Conservation (phyloP, 2,329 filamentous ascomycete genomes). For the Aschersonia sp. region DNA sequence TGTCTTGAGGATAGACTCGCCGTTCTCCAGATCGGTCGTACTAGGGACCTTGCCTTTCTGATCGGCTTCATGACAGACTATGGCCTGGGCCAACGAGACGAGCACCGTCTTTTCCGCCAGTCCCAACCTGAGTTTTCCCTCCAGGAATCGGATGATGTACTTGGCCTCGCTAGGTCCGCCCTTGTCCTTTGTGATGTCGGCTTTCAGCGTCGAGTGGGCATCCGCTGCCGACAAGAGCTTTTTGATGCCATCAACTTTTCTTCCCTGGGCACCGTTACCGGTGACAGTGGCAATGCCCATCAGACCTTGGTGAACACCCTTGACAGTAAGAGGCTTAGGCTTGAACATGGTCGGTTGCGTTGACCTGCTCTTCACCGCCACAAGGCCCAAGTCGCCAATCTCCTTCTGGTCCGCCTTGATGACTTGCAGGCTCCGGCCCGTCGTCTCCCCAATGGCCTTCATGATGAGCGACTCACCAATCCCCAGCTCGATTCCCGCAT, state of each 20-base stretch:
- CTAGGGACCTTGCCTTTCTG: constrained; percentile 55
- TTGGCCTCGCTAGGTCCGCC: constrained; percentile 92
- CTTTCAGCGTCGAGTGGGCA: constrained; percentile 54
- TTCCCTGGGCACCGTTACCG: constrained; percentile 75
- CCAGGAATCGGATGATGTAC: constrained; percentile 80
- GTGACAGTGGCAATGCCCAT: constrained; percentile 78
- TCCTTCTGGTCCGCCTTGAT: constrained; percentile 95
- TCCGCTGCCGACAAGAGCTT: constrained; percentile 90
- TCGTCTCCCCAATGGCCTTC: constrained; percentile 94
- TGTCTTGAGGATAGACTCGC: constrained; percentile 73
- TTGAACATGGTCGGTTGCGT: constrained; percentile 99
- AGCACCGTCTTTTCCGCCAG: constrained; percentile 87
- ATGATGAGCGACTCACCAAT: constrained; percentile 97
- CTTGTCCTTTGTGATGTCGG: constrained; percentile 85
- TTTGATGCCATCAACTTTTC: constrained; percentile 91
- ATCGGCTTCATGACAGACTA: constrained; percentile 71
- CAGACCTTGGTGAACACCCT: constrained; percentile 73
- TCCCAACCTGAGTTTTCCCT: constrained; percentile 85
- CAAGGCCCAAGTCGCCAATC: constrained; percentile 86
- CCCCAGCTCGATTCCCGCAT: constrained; percentile 90
- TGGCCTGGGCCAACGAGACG: constrained; percentile 76
- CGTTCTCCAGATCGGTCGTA: constrained; percentile 64
- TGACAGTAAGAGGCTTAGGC: constrained; percentile 77
- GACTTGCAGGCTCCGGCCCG: constrained; percentile 70
- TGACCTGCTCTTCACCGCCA: constrained; percentile 87